Percentiles rank a stretch among this genome's conserved stretches.
phyloP scores from a whole-genome alignment of 108 stramenopile species.

The Cyclotella atomus region DNA sequence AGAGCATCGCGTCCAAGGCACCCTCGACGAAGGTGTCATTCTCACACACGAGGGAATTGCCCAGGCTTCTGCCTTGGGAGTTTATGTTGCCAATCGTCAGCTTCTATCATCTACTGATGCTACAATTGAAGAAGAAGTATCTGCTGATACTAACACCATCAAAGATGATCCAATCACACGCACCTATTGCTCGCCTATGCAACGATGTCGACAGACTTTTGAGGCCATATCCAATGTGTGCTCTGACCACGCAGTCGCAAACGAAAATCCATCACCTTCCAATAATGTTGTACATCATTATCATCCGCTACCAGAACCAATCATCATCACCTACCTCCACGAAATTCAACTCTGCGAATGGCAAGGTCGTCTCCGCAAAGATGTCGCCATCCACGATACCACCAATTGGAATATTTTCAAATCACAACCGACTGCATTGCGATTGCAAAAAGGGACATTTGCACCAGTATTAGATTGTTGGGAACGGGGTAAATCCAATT shows the following conservation, averaged over 20 bases:
- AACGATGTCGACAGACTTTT: conserved; percentile 43
- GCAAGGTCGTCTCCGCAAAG: conserved; percentile 36
- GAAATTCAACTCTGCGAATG: conserved; percentile 47
- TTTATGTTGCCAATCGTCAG: conserved; percentile 25
- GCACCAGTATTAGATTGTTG: conserved; percentile 42
- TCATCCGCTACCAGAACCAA: conserved; percentile 32
- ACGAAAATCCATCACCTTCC: background rate
- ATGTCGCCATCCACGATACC: conserved; percentile 23
- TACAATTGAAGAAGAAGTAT: background rate
- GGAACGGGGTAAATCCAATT: conserved; percentile 33
- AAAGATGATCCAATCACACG: conserved; percentile 25
- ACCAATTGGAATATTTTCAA: conserved; percentile 31
- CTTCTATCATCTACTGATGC: background rate
- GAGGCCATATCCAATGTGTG: conserved; percentile 9
- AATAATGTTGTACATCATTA: no score
- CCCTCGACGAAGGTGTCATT: conserved; percentile 15
- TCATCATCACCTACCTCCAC: conserved; percentile 24
- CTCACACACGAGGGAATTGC: conserved; percentile 33
- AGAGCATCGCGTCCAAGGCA: conserved; percentile 45
- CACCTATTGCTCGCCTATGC: conserved; percentile 44
- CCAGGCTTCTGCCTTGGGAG: conserved; percentile 34
- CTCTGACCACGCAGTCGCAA: background rate
- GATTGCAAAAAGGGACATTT: conserved; percentile 29
- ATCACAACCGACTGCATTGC: conserved; percentile 17
- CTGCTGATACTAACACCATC: no score